A percentile compares a stretch with the other conserved stretches of the same genome.
Evolutionary conservation across 2,329 filamentous ascomycete species (phyloP).

Genomic region (Apiospora kogelbergensis): DNA sequence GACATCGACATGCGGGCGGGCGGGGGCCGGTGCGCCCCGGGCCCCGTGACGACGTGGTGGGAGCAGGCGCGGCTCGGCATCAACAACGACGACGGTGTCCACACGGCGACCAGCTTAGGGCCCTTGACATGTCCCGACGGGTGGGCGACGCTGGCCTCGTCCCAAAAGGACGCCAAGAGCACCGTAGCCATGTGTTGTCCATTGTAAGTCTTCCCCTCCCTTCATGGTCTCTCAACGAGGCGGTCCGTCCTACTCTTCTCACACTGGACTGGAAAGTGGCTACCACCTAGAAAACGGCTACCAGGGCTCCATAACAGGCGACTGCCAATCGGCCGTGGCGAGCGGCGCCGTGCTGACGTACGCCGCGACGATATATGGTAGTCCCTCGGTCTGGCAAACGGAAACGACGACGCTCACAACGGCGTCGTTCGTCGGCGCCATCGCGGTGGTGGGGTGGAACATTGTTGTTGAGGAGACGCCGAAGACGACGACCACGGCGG

Average conservation of each 20-base stretch:
- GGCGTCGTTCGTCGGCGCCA: conserved; percentile 16
- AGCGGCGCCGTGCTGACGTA: conserved; percentile 16
- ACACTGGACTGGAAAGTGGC: conserved; percentile 9
- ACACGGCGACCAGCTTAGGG: conserved; percentile 20
- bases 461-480: conserved; percentile 4
- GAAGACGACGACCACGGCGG: too few relatives aligned
- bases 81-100: conserved; percentile 7
- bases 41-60: conserved; percentile 22
- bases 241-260: background rate
- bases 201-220: conserved; percentile 15
- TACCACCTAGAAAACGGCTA: conserved; percentile 16
- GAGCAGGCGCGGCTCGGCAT: conserved; percentile 18
- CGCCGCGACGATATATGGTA: conserved; percentile 14
- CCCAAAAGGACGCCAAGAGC: conserved; percentile 14
- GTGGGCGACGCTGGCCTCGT: conserved; percentile 17
- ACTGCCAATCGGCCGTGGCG: conserved; percentile 18
- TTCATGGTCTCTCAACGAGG: too few relatives aligned
- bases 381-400: conserved; percentile 12
- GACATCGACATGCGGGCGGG: conserved; percentile 17
- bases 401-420: conserved; percentile 16
- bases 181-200: conserved; percentile 21
- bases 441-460: conserved; percentile 21
- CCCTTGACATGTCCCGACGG: conserved; percentile 18
- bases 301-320: conserved; percentile 15
- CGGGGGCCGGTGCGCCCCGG: conserved; percentile 14